Percentiles rank a stretch among this genome's conserved stretches.
phyloP scores from a whole-genome alignment of 2,329 filamentous ascomycete genomes.

The Ceratocystis huliohia region DNA sequence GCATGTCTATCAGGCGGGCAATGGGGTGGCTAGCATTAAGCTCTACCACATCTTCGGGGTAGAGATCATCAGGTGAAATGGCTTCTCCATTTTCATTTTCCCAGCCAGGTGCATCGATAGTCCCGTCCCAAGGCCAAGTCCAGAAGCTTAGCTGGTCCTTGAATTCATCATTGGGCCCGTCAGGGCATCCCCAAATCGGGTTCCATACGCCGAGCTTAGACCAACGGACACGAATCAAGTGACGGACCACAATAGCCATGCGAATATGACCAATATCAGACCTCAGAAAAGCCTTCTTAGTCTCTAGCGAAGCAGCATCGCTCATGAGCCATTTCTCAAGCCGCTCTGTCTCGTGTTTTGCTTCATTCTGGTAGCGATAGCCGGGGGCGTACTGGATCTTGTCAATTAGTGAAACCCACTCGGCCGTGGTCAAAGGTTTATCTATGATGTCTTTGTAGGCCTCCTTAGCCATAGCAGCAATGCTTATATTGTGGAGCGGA shows the following conservation, averaged over 20 bases:
- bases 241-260: conserved; percentile 11
- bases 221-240: conserved; percentile 18
- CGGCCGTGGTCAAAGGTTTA: neutral
- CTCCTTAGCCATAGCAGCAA: neutral
- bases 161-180: neutral
- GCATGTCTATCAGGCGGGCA: conserved; percentile 4
- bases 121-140: conserved; percentile 18
- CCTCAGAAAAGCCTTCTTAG: neutral
- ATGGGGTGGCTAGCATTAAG: conserved; percentile 9
- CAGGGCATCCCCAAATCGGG: conserved; percentile 14
- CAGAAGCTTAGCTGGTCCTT: conserved; percentile 8
- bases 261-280: neutral
- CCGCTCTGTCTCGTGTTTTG: neutral
- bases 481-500: neutral
- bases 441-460: conserved; percentile 10
- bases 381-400: conserved; percentile 13
- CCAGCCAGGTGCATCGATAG: conserved; percentile 7
- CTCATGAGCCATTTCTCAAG: neutral
- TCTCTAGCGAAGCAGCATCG: neutral
- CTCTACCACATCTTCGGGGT: conserved; percentile 3
- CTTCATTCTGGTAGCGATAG: conserved; percentile 12
- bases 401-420: conserved; percentile 10
- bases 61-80: neutral
- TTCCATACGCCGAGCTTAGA: conserved; percentile 17
- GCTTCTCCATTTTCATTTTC: neutral